Conservation (phyloP, 2,329 filamentous ascomycete genomes). For the Arachnomyces sp. region DNA sequence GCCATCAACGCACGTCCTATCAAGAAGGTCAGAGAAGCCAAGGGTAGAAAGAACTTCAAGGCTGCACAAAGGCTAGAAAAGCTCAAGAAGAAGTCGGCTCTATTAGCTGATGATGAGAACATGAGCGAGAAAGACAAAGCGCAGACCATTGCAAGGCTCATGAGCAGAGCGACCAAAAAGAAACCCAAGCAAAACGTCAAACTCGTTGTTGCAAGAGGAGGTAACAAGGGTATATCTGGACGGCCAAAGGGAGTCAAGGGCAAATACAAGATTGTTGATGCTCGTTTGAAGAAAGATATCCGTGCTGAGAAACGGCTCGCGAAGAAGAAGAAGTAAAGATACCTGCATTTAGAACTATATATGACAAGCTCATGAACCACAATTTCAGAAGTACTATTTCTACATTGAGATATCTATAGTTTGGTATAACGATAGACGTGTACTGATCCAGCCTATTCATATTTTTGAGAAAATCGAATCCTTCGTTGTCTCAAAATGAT, state of each 20-base stretch:
- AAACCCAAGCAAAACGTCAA: constrained; percentile 77
- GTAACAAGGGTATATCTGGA: constrained; percentile 77
- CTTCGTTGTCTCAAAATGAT: no score
- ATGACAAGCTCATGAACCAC: background rate
- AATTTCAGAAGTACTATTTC: background rate
- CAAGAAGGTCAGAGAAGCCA: constrained; percentile 97
- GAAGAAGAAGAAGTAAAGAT: constrained; percentile 58
- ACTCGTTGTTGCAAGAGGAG: constrained; percentile 78
- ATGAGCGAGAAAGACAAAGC: constrained; percentile 97
- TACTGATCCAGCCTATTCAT: no score
- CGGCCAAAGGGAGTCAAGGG: constrained; percentile 89
- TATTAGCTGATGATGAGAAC: constrained; percentile 80
- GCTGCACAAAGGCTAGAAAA: constrained; percentile 86
- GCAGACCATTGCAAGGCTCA: constrained; percentile 69
- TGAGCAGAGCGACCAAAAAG: constrained; percentile 75
- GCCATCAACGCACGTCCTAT: constrained; percentile 92
- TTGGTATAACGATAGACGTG: no score
- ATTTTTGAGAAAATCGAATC: no score
- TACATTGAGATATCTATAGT: no score
- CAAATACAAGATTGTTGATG: constrained; percentile 94
- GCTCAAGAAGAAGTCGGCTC: constrained; percentile 91
- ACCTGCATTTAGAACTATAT: background rate
- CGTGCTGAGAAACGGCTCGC: constrained; percentile 72
- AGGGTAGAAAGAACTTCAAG: constrained; percentile 95
- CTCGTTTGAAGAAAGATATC: constrained; percentile 93